Evolutionary conservation across 495 filamentous ascomycete genomes (phyloP).

Genomic region (Umbilicaria muhlenbergii): DNA sequence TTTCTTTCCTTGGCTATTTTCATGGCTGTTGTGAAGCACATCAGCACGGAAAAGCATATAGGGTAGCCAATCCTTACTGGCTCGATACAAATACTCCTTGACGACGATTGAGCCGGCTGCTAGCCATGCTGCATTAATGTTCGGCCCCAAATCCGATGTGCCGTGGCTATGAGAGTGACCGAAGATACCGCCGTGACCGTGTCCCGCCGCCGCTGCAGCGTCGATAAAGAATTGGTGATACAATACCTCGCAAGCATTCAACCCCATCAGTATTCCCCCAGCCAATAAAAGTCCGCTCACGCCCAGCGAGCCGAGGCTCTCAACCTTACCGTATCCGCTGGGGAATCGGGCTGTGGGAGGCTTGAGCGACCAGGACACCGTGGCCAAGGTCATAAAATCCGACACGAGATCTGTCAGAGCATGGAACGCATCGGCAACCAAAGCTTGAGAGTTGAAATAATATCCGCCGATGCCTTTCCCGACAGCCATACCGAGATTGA

Average conservation of each 20-base stretch:
- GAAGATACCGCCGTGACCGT: conserved; percentile 36
- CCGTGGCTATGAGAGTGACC: conserved; percentile 35
- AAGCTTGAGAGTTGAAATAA: conserved; percentile 80
- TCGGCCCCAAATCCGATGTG: conserved; percentile 49
- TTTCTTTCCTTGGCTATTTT: conserved; percentile 91
- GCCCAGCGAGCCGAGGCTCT: conserved; percentile 82
- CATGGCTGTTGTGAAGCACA: conserved; percentile 45
- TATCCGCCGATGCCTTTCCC: conserved; percentile 87
- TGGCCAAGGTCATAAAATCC: conserved; percentile 83
- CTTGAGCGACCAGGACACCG: conserved; percentile 78
- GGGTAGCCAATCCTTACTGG: conserved; percentile 47
- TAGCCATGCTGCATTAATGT: conserved; percentile 86
- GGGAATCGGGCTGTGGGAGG: conserved; percentile 73
- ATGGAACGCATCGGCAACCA: conserved; percentile 91
- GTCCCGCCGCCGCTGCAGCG: conserved; percentile 42
- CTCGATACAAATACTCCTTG: conserved; percentile 94
- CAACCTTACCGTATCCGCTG: conserved; percentile 89
- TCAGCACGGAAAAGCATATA: conserved; percentile 6
- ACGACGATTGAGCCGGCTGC: conserved; percentile 79
- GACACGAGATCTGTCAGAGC: conserved; percentile 88
- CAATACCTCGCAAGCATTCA: conserved; percentile 57
- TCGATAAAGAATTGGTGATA: conserved; percentile 71
- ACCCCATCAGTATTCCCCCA: conserved; percentile 82
- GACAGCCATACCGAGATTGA: conserved; percentile 88
- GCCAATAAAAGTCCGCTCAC: conserved; percentile 78